Conservation (phyloP, 768 basidiomycete genomes). For the Fomitopsis pulvina region DNA sequence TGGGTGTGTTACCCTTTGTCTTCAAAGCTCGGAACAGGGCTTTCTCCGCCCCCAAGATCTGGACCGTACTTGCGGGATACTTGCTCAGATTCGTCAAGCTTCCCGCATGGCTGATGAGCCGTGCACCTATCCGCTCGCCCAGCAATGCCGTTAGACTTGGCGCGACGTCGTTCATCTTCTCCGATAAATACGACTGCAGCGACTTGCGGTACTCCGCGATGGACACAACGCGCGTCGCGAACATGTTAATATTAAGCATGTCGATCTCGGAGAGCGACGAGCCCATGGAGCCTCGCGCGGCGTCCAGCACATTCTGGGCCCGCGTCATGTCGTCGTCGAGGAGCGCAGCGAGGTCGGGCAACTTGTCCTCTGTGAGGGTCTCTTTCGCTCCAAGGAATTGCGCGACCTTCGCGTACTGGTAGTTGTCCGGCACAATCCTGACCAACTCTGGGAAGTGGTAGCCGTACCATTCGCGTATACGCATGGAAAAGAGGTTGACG, state of each 20-base stretch:
- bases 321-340: conserved; percentile 79
- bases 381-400: conserved; percentile 91
- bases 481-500: conserved; percentile 98
- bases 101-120: conserved; percentile 93
- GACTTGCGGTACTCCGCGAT: conserved; percentile 93
- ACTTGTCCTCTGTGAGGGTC: conserved; percentile 65
- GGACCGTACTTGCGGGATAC: conserved; percentile 97
- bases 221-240: conserved; percentile 85
- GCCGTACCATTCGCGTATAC: conserved; percentile 97
- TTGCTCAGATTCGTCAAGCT: conserved; percentile 96
- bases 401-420: conserved; percentile 82
- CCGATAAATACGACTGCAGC: conserved; percentile 77
- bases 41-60: conserved; percentile 97
- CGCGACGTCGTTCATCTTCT: conserved; percentile 98
- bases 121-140: conserved; percentile 87
- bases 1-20: conserved; percentile 98
- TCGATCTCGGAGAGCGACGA: conserved; percentile 87
- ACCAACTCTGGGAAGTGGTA: conserved; percentile 98
- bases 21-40: conserved; percentile 95
- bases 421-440: conserved; percentile 88
- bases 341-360: conserved; percentile 71
- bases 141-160: conserved; percentile 88
- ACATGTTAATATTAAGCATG: conserved; percentile 91
- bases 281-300: conserved; percentile 92
- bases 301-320: conserved; percentile 93